Base-by-base conservation (phyloP, 495 filamentous ascomycete genomes). In the Penicillium cinerascens region DNA sequence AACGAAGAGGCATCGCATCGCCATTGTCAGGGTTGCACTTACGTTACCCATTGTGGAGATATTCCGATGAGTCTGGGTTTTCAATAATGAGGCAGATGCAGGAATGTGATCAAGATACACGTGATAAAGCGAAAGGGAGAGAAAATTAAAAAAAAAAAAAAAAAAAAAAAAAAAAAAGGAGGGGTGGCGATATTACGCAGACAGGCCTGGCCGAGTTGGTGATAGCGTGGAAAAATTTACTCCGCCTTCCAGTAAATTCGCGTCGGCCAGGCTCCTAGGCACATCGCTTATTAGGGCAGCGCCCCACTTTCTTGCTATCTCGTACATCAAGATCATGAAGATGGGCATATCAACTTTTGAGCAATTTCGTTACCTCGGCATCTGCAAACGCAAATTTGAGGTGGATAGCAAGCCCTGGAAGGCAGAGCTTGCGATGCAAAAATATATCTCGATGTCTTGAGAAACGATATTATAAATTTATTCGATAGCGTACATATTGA, bases 1-100 rank as follows among this genome's bases (percentile, higher is more conserved):
- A 6, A 37, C 33, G 40, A 21, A 16, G 22, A 11, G 33, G 20
- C 26, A 21, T 45, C n/a, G 39, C 15, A 16, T 23, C 13, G 7
- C 26, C 4, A 17, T 3, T 37, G 9, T 16, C 17, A 33, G 27
- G 38, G 41, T 23, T 33, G 29, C 16, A 21, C 59, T 46, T 59
- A 62, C 59, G 49, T 62, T 62, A 49, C 59, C 59, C 59, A 62
- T 62, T 17, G 26, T 61, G 53, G 23, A 37, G 4, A 11, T 11
- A 3, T 13, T 10, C 9, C 11, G 1, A 10, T 33, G 2, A 33
- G 9, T 33, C 11, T 15, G 13, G 8, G 4, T 33, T 10, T 0
- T 33, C 13, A 15, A 33, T 33, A 10, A 13, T 3, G 9, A 33
- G 3, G 29, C 1, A 10, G 10, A 10, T 33, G 29, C n/a, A n/a